Percentiles rank a stretch among this genome's conserved stretches.
phyloP scores from a whole-genome alignment of 164 flowering plant species.

The Dillenia turbinata region DNA sequence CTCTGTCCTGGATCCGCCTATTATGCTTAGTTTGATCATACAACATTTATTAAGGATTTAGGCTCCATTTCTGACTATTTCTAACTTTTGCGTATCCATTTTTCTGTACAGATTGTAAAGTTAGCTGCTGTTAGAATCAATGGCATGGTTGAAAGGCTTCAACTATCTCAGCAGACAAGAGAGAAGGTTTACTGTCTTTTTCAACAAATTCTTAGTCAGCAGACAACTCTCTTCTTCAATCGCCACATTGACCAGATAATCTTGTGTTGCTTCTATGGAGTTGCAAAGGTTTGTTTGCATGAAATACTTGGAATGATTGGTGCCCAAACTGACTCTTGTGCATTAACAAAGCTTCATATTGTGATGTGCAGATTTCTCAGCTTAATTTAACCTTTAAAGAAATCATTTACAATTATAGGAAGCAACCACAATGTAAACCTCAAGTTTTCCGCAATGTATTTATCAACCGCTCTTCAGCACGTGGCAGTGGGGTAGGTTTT shows the following conservation, averaged over 20 bases:
- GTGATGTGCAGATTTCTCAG: conserved; percentile 71
- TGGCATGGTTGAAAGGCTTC: conserved; percentile 92
- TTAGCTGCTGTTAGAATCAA: conserved; percentile 96
- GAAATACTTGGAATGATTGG: no score
- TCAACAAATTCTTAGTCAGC: conserved; percentile 70
- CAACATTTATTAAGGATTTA: not conserved
- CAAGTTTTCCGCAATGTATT: conserved; percentile 86
- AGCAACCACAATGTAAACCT: conserved; percentile 92
- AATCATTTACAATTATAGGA: conserved; percentile 79
- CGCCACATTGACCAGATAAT: conserved; percentile 96
- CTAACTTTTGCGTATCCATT: conserved; percentile 3
- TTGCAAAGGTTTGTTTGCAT: conserved; percentile 71
- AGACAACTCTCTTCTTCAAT: conserved; percentile 72
- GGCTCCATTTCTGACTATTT: not conserved
- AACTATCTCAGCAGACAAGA: conserved; percentile 63
- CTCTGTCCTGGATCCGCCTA: no score
- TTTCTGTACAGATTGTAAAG: conserved; percentile 58
- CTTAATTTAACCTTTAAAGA: conserved; percentile 75
- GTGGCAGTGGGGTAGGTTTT: conserved; percentile 62
- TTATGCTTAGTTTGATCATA: not conserved
- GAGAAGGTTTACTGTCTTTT: conserved; percentile 83
- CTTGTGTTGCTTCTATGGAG: conserved; percentile 87
- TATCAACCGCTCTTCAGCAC: conserved; percentile 69
- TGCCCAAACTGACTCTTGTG: no score
- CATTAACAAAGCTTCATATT: not conserved